Evolutionary conservation across 1,139 yeast species (phyloP), one percentile per base, ranked within the genome.

Genomic region (Lodderomyces metapsilosis): DNA sequence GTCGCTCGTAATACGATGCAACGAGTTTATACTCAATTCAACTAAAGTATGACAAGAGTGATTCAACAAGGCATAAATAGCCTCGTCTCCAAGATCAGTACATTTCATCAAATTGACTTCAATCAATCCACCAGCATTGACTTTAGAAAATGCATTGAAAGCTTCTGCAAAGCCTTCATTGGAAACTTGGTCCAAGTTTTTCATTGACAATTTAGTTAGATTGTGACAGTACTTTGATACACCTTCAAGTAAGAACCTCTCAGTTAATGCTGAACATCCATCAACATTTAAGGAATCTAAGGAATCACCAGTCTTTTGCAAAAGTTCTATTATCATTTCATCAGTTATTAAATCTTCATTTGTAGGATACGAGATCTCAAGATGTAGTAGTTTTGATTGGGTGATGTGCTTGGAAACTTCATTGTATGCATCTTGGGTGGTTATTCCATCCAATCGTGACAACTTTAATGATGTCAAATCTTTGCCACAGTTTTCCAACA

Each of bases 261-360:
- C 95, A 0, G 96, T 84, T 28, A 92, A 64, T 5, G 69, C 79
- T 0, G 82, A 58, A 52, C 95, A 88, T 0, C 94, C 94, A 56
- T 84, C 88, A 11, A 92, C 65, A 22, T 72, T 71, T 32, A 92
- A 65, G 1, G 74, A 62, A 34, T 68, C 70, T 36, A 92, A 61
- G 1, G 80, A 68, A n/a, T 75, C 75, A 4, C 95, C 92, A 31
- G 82, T 73, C 13, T 74, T 70, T 3, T 83, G 76, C 40, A 88
- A 56, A 2, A 88, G 63, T 40, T 80, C 80, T n/a, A 82, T 74
- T 8, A 88, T 43, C 17, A 82, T 59, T n/a, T 84, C 86, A 55
- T 87, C 94, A 41, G 81, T 83, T 0, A 89, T 70, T 25, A 89
- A 69, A 13, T 83, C 83, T 46, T 80, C 86, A 40, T 71, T 68